Percentiles rank a stretch among this genome's conserved stretches.
Conservation (phyloP, 306 rosid species). For the Prinsepia uniflora region DNA sequence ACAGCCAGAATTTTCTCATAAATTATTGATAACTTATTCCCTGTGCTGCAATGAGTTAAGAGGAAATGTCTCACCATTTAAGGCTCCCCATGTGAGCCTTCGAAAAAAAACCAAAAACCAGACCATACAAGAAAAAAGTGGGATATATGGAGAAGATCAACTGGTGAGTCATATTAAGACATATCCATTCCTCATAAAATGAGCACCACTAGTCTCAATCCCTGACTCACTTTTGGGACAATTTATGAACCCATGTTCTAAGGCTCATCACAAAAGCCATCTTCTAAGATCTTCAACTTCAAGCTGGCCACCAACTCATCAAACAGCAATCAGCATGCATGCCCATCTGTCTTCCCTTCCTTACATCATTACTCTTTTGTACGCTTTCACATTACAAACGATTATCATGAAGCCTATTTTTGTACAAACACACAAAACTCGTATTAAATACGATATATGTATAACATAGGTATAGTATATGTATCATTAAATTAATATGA, state of each 20-base stretch:
- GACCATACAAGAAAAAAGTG: neutral
- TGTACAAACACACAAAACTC: neutral
- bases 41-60: constrained; percentile 9
- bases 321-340: constrained; percentile 3
- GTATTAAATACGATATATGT: too few relatives aligned
- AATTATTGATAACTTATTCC: neutral
- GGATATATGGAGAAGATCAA: neutral
- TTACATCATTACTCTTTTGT: neutral
- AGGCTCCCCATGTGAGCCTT: constrained; percentile 32
- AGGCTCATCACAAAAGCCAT: constrained; percentile 23
- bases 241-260: constrained; percentile 21
- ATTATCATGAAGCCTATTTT: neutral
- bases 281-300: constrained; percentile 4
- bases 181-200: constrained; percentile 22
- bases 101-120: constrained; percentile 22
- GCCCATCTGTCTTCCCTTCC: constrained; percentile 1
- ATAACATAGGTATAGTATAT: too few relatives aligned
- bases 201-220: constrained; percentile 14
- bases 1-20: neutral
- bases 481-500: too few relatives aligned
- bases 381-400: constrained; percentile 11
- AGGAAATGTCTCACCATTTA: constrained; percentile 32
- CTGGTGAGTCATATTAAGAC: neutral
- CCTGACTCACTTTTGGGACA: constrained; percentile 15
- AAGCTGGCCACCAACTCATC: neutral